A percentile compares a stretch with the other conserved stretches of the same genome.
These are phyloP conservation scores for Pelagophyceae sp. DNA, from an alignment of 352 stramenopile genomes.

Conservation along the genomic window DNA sequence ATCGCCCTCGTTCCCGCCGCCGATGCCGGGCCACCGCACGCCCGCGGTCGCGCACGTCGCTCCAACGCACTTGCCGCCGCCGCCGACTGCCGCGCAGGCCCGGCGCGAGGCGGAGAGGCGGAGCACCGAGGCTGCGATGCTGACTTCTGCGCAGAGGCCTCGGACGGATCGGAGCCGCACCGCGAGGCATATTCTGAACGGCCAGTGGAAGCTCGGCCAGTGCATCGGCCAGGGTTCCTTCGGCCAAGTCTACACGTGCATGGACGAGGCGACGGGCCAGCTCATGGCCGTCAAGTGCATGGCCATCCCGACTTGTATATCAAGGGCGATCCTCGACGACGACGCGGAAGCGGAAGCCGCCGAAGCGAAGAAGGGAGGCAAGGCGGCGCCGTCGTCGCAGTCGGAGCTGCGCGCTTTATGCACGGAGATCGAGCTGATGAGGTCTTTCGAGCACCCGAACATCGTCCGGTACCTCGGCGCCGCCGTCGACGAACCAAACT, in stretches of 20 bases:
- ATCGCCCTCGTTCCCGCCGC: too few relatives aligned
- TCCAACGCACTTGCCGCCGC: not conserved
- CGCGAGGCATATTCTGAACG: slow-evolving; percentile 28
- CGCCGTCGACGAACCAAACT: slow-evolving; percentile 61
- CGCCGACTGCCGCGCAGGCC: too few relatives aligned
- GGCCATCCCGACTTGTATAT: slow-evolving; percentile 40
- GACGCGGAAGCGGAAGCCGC: slow-evolving; percentile 21
- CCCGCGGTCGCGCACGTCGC: not conserved
- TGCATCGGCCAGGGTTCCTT: slow-evolving; percentile 88
- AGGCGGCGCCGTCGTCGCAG: slow-evolving; percentile 6
- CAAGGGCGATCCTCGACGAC: slow-evolving; percentile 44
- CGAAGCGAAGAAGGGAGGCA: not conserved
- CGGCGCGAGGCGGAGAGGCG: too few relatives aligned
- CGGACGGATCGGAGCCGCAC: not conserved
- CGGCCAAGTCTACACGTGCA: slow-evolving; percentile 83
- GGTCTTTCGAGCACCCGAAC: slow-evolving; percentile 80
- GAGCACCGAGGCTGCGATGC: too few relatives aligned
- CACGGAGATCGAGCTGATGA: slow-evolving; percentile 85
- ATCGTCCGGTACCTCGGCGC: slow-evolving; percentile 87
- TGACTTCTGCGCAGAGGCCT: too few relatives aligned
- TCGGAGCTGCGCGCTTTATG: slow-evolving; percentile 52
- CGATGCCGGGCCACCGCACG: not conserved
- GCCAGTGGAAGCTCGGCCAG: slow-evolving; percentile 81
- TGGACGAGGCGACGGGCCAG: slow-evolving; percentile 80
- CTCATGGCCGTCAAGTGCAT: slow-evolving; percentile 73